A percentile compares a stretch with the other conserved stretches of the same genome.
Conservation (phyloP, 441 rosid genomes). For the Pelargonium exstipulatum region DNA sequence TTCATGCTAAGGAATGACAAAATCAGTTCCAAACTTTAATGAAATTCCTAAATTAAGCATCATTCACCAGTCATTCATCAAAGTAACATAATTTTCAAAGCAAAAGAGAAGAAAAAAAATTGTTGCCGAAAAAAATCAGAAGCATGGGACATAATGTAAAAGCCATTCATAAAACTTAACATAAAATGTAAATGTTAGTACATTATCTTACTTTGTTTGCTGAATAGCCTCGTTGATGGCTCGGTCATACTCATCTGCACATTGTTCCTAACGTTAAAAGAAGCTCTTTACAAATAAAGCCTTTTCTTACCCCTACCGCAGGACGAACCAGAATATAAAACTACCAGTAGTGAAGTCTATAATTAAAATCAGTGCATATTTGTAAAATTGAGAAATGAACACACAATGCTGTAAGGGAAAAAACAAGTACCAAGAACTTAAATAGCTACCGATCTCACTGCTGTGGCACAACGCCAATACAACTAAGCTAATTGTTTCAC, state of each 20-base stretch:
- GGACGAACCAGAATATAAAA: neutral
- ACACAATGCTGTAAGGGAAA: neutral
- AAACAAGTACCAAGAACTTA: neutral
- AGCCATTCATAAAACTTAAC: neutral
- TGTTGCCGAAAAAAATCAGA: neutral
- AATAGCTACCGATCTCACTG: neutral
- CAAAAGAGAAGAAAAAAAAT: neutral
- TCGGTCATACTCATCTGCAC: conserved; percentile 67
- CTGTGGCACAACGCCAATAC: too few relatives aligned
- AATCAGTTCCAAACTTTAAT: neutral
- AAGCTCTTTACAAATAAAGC: neutral
- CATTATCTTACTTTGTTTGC: conserved; percentile 47
- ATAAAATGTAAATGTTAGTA: conserved; percentile 9
- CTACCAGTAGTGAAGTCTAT: too few relatives aligned
- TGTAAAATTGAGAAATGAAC: neutral
- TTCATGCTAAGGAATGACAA: neutral
- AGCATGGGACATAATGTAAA: neutral
- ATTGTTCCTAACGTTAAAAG: conserved; percentile 18
- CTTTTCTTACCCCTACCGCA: too few relatives aligned
- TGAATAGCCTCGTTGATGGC: conserved; percentile 64
- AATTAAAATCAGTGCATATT: neutral
- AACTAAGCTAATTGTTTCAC: neutral
- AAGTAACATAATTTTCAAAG: neutral
- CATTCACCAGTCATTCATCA: neutral
- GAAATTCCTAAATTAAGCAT: neutral